Conservation (phyloP, 306 rosid species). For the Fragaria vesca region DNA sequence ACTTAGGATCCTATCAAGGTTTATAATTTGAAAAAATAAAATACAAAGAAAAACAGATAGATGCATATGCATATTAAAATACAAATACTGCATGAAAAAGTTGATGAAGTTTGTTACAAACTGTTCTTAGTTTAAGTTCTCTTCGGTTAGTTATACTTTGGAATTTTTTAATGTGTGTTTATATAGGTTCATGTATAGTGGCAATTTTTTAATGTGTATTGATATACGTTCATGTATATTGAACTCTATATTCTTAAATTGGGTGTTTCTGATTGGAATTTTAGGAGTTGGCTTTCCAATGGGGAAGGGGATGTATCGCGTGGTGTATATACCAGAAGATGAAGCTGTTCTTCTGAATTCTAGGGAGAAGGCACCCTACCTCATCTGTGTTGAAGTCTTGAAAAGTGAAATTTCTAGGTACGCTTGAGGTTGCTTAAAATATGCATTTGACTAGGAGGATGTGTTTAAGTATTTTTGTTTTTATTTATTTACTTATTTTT, state of each 20-base stretch:
- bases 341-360: conserved; percentile 98
- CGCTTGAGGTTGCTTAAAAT: conserved; percentile 16
- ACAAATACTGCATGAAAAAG: not conserved
- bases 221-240: not conserved
- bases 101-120: not conserved
- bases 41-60: not conserved
- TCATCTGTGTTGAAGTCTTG: conserved; percentile 86
- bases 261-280: conserved; percentile 32
- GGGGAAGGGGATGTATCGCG: conserved; percentile 95
- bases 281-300: conserved; percentile 92
- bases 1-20: conserved; percentile 5
- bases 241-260: conserved; percentile 14
- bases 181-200: not conserved
- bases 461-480: not conserved
- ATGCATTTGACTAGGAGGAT: conserved; percentile 1
- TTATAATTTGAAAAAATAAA: not conserved
- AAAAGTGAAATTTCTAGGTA: conserved; percentile 89
- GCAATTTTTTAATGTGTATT: not conserved
- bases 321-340: conserved; percentile 93
- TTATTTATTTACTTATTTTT: too few species aligned
- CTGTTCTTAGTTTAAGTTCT: not conserved
- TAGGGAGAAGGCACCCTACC: conserved; percentile 96
- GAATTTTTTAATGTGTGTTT: not conserved
- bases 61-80: not conserved
- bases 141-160: not conserved